Percentiles rank a stretch among this genome's conserved stretches.
Conservation (phyloP, 345 rosid genomes). For the Durio zibethinus region DNA sequence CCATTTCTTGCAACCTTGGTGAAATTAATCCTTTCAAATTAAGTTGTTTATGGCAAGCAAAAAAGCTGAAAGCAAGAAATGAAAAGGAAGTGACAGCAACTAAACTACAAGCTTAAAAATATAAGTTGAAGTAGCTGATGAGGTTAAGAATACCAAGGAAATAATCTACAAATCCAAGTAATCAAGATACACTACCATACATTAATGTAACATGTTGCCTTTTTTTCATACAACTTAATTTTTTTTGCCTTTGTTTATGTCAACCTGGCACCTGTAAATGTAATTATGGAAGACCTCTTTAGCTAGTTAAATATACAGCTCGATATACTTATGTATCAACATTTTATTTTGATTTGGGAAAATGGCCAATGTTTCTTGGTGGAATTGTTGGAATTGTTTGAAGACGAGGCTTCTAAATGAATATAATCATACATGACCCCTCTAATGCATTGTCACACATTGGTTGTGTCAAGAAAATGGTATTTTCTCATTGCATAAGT, state of each 20-base stretch:
- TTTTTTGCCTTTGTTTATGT: no score
- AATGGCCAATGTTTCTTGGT: no score
- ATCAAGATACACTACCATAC: neutral
- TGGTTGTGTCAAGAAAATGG: conserved; percentile 47
- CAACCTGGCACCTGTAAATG: no score
- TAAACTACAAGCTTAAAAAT: neutral
- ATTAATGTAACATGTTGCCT: neutral
- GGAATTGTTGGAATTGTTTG: no score
- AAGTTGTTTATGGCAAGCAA: neutral
- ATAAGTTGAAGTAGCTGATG: no score
- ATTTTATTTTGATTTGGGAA: no score
- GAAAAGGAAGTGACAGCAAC: conserved; percentile 2
- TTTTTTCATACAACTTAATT: neutral
- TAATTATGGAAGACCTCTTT: no score
- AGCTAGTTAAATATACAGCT: no score
- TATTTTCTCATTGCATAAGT: conserved; percentile 42
- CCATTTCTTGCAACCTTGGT: neutral
- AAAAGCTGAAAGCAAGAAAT: conserved; percentile 3
- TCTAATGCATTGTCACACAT: conserved; percentile 33
- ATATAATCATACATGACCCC: conserved; percentile 64
- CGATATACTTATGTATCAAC: no score
- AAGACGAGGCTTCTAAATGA: no score
- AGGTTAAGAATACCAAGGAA: no score
- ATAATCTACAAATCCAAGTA: neutral
- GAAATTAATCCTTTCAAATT: neutral